Evolutionary conservation across 2,329 filamentous ascomycete species (phyloP), one percentile per base, ranked within the genome.

Genomic region (Fusarium decemcellulare): DNA sequence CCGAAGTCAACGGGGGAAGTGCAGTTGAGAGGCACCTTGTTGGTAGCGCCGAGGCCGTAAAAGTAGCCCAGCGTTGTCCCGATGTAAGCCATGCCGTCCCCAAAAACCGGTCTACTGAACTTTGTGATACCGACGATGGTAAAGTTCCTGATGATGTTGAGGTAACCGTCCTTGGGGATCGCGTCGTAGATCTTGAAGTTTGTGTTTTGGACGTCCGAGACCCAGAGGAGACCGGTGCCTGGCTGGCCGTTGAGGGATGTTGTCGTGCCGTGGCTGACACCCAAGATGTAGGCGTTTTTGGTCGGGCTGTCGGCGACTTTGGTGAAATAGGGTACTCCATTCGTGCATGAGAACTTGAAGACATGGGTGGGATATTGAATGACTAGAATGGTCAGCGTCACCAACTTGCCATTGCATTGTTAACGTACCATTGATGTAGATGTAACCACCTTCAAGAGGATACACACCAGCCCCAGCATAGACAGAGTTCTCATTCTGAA

Each of bases 71-170:
- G 76, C 4, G 78, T 84, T 1, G 84, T 86, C 10, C 85, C 85
- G n/a, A 89, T 74, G 63, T 89, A 90, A 3, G 84, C 82, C 59
- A 84, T 82, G 1, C 85, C 86, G 60, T 90, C 81, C 8, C 87
- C 87, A 59, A 90, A 89, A 3, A 87, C 86, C 2, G 87, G 85
- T 2, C 87, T 81, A 4, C 84, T 85, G 66, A 90, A 90, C 76
- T 90, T 90, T 47, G 81, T 85, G 5, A 85, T 81, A 0, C 84
- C 85, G 0, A 82, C 79, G 12, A 88, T 80, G 29, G 83, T 84
- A 67, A 88, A 88, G 2, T 81, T 81, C 34, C 84, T 83, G 65
- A 89, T 81, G 54, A 85, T 76, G 2, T 78, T 84, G 50, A 90
- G 73, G 2, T 75, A 63, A 0, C 84, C 84, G 27, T 83, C 81